phyloP scores from a whole-genome alignment of 2,329 filamentous ascomycete species.

The Polychaeton citri region DNA sequence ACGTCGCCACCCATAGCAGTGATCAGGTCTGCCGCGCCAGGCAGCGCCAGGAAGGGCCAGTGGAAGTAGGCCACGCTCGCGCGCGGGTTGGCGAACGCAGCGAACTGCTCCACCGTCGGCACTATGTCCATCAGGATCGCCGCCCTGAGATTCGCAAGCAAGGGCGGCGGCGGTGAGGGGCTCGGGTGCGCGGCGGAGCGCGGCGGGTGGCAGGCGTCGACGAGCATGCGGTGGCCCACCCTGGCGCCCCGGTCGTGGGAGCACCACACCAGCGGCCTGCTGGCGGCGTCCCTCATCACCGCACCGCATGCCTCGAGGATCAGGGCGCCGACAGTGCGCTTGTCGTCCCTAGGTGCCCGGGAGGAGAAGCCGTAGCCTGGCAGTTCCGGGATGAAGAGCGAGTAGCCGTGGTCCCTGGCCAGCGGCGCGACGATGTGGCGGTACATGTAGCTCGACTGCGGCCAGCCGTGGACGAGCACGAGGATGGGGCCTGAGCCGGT shows the following conservation, averaged over 20 bases:
- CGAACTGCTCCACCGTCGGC: constrained; percentile 35
- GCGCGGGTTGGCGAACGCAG: constrained; percentile 24
- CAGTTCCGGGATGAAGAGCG: constrained; percentile 35
- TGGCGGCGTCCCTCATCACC: constrained; percentile 20
- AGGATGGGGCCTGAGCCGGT: constrained; percentile 23
- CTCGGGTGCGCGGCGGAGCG: constrained; percentile 18
- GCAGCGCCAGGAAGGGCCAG: constrained; percentile 39
- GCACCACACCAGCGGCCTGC: constrained; percentile 29
- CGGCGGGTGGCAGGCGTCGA: no score
- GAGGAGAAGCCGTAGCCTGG: constrained; percentile 34
- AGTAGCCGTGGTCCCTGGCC: constrained; percentile 24
- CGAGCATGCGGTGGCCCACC: constrained; percentile 35
- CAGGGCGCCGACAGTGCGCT: constrained; percentile 28
- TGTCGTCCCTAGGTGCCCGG: constrained; percentile 22
- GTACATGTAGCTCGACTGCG: constrained; percentile 27
- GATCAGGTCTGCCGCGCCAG: constrained; percentile 31
- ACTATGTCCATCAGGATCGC: constrained; percentile 37
- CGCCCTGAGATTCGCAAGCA: constrained; percentile 27
- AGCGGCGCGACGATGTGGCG: constrained; percentile 25
- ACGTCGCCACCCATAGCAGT: constrained; percentile 27
- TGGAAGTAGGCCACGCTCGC: constrained; percentile 32
- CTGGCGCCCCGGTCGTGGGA: constrained; percentile 40
- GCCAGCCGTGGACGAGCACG: constrained; percentile 34
- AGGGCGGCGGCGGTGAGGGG: no score
- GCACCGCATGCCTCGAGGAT: constrained; percentile 27